These are phyloP conservation scores for Penicillium sp. DNA, from an alignment of 2,329 filamentous ascomycete species.

Conservation along the genomic window DNA sequence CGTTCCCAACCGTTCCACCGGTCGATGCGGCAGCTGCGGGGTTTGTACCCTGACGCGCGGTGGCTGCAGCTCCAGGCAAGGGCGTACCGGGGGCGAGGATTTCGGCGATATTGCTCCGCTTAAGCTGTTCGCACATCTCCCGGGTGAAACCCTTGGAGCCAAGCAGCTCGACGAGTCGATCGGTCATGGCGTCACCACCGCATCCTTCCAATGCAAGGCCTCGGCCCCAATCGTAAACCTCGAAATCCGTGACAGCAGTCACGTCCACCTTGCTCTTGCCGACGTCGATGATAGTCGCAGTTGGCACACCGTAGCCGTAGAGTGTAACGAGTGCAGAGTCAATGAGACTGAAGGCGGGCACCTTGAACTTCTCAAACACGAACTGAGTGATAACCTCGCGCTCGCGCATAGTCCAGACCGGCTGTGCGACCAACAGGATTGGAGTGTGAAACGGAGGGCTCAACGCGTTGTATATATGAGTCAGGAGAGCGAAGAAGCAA, in stretches of 20 bases:
- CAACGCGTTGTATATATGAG: conserved; percentile 85
- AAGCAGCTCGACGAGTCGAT: conserved; percentile 68
- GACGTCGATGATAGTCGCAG: conserved; percentile 85
- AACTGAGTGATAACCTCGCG: conserved; percentile 88
- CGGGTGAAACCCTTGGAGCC: conserved; percentile 57
- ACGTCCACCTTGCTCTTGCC: conserved; percentile 91
- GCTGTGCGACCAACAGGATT: conserved; percentile 85
- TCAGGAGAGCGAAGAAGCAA: conserved; percentile 89
- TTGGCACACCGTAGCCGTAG: conserved; percentile 77
- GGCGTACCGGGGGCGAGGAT: conserved; percentile 58
- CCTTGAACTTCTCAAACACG: conserved; percentile 96
- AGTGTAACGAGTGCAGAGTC: conserved; percentile 82
- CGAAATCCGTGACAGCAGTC: conserved; percentile 82
- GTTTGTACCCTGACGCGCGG: conserved; percentile 48
- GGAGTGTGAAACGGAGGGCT: conserved; percentile 93
- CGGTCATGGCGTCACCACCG: conserved; percentile 86
- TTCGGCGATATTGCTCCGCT: conserved; percentile 64
- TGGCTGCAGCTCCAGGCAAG: conserved; percentile 53
- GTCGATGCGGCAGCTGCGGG: conserved; percentile 60
- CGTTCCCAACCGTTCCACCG: conserved; percentile 48
- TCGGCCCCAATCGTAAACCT: conserved; percentile 69
- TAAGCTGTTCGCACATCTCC: conserved; percentile 67
- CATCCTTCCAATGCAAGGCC: conserved; percentile 65
- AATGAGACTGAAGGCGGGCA: conserved; percentile 86
- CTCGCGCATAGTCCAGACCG: conserved; percentile 86